Percentiles rank a stretch among this genome's conserved stretches.
Evolutionary conservation across 2,329 filamentous ascomycete species (phyloP).

Genomic region (Trichoderma harzianum): DNA sequence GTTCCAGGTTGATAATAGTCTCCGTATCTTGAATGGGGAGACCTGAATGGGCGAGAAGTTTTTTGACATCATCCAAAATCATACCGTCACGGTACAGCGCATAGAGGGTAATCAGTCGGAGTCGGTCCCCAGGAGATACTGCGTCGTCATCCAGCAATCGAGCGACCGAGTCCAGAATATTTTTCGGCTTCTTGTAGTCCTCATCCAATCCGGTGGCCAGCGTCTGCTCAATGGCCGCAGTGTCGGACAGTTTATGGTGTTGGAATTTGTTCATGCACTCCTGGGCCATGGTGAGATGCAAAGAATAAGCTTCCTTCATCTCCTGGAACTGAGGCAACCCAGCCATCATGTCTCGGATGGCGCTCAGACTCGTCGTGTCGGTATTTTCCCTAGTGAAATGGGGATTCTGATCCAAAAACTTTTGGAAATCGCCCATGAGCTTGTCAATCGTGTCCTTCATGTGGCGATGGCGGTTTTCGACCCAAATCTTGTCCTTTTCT

Average conservation of each 20-base stretch:
- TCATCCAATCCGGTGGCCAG: slow-evolving; percentile 91
- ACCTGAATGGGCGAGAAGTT: slow-evolving; percentile 77
- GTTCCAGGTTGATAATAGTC: slow-evolving; percentile 71
- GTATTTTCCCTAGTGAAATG: slow-evolving; percentile 78
- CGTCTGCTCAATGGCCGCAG: slow-evolving; percentile 85
- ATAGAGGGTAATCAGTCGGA: slow-evolving; percentile 83
- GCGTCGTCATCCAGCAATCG: slow-evolving; percentile 83
- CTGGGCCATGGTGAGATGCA: slow-evolving; percentile 95
- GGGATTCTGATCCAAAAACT: slow-evolving; percentile 85
- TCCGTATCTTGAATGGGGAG: slow-evolving; percentile 72
- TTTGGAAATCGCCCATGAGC: slow-evolving; percentile 87
- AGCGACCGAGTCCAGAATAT: slow-evolving; percentile 79
- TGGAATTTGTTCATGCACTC: slow-evolving; percentile 96
- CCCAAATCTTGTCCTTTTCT: slow-evolving; percentile 92
- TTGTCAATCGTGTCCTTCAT: slow-evolving; percentile 98
- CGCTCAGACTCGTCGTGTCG: slow-evolving; percentile 74
- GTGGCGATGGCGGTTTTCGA: slow-evolving; percentile 88
- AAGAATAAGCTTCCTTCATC: slow-evolving; percentile 89
- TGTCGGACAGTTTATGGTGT: slow-evolving; percentile 75
- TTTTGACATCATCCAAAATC: slow-evolving; percentile 76
- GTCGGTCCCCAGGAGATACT: slow-evolving; percentile 67
- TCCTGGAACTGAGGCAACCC: slow-evolving; percentile 92
- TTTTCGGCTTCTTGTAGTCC: slow-evolving; percentile 86
- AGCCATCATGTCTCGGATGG: slow-evolving; percentile 95
- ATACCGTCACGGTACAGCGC: slow-evolving; percentile 83